Conservation (phyloP, 2,329 filamentous ascomycete species). For the Fusarium armeniacum region DNA sequence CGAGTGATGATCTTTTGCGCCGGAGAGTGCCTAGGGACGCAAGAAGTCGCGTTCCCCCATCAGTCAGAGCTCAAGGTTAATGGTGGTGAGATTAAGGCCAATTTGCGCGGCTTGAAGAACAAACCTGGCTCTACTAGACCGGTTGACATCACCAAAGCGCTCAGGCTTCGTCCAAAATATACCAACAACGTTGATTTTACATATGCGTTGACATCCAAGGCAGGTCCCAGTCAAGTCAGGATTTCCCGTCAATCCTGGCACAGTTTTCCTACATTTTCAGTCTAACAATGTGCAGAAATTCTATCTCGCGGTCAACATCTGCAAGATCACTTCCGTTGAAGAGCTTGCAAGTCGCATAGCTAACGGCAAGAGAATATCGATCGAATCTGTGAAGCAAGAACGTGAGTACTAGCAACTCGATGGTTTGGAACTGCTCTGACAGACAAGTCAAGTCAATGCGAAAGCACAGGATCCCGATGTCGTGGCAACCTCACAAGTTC, state of each 20-base stretch:
- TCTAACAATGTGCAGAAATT: constrained; percentile 69
- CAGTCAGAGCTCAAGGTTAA: constrained; percentile 96
- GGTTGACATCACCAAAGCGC: constrained; percentile 85
- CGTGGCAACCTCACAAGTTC: constrained; percentile 85
- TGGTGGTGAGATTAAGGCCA: constrained; percentile 88
- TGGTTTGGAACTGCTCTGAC: constrained; percentile 39
- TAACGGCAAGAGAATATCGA: constrained; percentile 78
- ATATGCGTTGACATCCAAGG: constrained; percentile 92
- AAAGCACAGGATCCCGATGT: constrained; percentile 91
- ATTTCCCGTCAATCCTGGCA: constrained; percentile 36
- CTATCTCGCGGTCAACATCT: constrained; percentile 80
- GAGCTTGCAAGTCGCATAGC: constrained; percentile 78
- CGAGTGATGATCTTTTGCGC: constrained; percentile 89
- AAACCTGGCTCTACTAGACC: constrained; percentile 95
- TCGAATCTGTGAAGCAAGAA: constrained; percentile 84
- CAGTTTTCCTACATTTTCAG: constrained; percentile 22
- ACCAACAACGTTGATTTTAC: constrained; percentile 86
- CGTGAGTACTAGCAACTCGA: constrained; percentile 68
- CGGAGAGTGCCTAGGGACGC: constrained; percentile 70
- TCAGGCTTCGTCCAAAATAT: constrained; percentile 79
- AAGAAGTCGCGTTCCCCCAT: constrained; percentile 90
- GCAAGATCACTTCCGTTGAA: constrained; percentile 78
- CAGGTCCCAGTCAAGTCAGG: constrained; percentile 56
- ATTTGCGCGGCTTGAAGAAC: constrained; percentile 94
- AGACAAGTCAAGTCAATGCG: constrained; percentile 72